phyloP scores from a whole-genome alignment of 345 rosid genomes.

The Pistacia atlantica region DNA sequence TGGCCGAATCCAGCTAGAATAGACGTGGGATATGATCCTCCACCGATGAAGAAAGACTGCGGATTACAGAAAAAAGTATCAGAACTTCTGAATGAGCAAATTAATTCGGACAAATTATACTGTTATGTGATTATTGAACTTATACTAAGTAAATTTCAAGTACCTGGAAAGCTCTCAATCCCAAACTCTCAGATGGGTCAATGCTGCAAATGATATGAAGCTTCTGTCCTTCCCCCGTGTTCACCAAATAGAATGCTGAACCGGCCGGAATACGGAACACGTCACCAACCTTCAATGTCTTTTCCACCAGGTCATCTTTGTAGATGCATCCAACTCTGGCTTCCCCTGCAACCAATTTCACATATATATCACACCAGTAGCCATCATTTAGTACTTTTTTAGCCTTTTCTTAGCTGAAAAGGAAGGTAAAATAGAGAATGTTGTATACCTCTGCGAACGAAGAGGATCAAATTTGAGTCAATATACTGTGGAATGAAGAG shows the following conservation, averaged over 20 bases:
- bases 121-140: no score
- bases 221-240: constrained; percentile 57
- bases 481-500: constrained; percentile 86
- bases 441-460: constrained; percentile 55
- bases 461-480: constrained; percentile 73
- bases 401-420: neutral
- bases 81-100: neutral
- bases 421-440: neutral
- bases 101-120: no score
- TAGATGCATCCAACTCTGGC: constrained; percentile 70
- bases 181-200: constrained; percentile 72
- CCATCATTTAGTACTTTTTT: neutral
- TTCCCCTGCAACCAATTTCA: constrained; percentile 58
- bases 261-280: constrained; percentile 70
- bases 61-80: neutral
- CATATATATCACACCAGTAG: neutral
- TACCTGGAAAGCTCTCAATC: constrained; percentile 69
- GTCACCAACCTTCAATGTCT: constrained; percentile 58
- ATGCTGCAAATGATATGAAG: constrained; percentile 74
- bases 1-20: constrained; percentile 65
- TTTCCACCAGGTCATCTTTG: constrained; percentile 55
- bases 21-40: constrained; percentile 63
- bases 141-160: neutral
- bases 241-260: constrained; percentile 75
- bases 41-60: constrained; percentile 88